Base-by-base conservation (phyloP, 2,329 filamentous ascomycete species). In the Fusarium armeniacum region DNA sequence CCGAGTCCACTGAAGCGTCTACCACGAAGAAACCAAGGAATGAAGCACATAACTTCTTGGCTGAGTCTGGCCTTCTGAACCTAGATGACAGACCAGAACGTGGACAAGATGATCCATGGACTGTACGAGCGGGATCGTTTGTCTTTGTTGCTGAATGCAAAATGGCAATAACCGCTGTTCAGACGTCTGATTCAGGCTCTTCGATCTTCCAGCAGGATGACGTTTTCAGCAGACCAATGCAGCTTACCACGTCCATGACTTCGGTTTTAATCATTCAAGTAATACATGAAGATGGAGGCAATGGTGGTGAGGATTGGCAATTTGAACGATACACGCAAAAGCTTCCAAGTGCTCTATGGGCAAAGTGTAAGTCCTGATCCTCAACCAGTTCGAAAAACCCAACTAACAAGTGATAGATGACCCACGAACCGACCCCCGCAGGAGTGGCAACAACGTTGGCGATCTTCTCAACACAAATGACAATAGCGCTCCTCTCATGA, bases 21-120 rank as follows among this genome's bases (percentile, higher is more conserved):
- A 33, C 32, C 32, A 33, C 6, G 13, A 41, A 2, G 1, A 60
- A 4, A 4, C 33, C 33, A 8, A 32, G 13, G 18, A 61, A 61
- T n/a, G 58, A 61, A 15, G 58, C 35, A 13, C 58, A 61, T 3
- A 61, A 58, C 28, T 61, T 61, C 43, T 51, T 61, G 4, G 52
- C 43, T 22, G 52, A 58, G 35, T 32, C 43, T 24, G 58, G 43
- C 1, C 13, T 61, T 0, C 1, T 61, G 0, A 61, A 61, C 15
- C 35, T 43, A 0, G 20, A 58, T 15, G 58, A 58, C 1, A 15
- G 41, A 2, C 52, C 35, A 0, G 58, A 61, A 10, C 12, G 43
- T 0, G 52, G 18, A 15, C 28, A 61, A 7, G 30, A 35, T 11
- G 58, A 61, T 7, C 52, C 58, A 7, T 61, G 58, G 58, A 49